Evolutionary conservation across 345 rosid species (phyloP).

Genomic region (Dovyalis caffra): DNA sequence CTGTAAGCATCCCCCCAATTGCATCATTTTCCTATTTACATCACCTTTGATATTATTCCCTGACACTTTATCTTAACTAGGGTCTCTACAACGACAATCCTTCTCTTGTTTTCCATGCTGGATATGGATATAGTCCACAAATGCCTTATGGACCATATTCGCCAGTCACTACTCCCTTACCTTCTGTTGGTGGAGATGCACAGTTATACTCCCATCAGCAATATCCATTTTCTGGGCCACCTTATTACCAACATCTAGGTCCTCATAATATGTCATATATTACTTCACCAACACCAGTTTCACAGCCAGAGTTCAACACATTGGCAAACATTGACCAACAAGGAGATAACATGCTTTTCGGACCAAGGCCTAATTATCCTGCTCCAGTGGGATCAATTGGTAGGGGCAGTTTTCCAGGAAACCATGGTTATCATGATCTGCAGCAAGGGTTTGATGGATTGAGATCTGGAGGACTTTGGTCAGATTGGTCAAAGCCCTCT

Average conservation of each 20-base stretch:
- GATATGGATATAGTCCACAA: conserved; percentile 79
- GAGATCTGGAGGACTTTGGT: conserved; percentile 74
- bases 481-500: conserved; percentile 73
- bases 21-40: conserved; percentile 9
- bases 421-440: conserved; percentile 65
- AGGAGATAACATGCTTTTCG: conserved; percentile 62
- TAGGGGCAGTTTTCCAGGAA: conserved; percentile 51
- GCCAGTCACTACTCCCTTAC: conserved; percentile 76
- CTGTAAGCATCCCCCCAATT: conserved; percentile 47
- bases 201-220: conserved; percentile 71
- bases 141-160: conserved; percentile 90
- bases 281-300: conserved; percentile 58
- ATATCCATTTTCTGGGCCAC: conserved; percentile 64
- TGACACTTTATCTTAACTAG: conserved; percentile 35
- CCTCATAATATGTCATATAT: conserved; percentile 70
- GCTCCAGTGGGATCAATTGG: conserved; percentile 68
- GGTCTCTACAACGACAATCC: conserved; percentile 76
- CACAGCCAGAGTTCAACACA: conserved; percentile 60
- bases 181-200: conserved; percentile 64
- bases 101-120: conserved; percentile 70
- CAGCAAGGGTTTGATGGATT: conserved; percentile 72
- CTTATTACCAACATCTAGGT: conserved; percentile 71
- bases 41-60: conserved; percentile 1
- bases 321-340: conserved; percentile 63
- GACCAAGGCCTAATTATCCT: conserved; percentile 69